phyloP scores from a whole-genome alignment of 108 stramenopile genomes.

The Aurantiochytrium sp. region DNA sequence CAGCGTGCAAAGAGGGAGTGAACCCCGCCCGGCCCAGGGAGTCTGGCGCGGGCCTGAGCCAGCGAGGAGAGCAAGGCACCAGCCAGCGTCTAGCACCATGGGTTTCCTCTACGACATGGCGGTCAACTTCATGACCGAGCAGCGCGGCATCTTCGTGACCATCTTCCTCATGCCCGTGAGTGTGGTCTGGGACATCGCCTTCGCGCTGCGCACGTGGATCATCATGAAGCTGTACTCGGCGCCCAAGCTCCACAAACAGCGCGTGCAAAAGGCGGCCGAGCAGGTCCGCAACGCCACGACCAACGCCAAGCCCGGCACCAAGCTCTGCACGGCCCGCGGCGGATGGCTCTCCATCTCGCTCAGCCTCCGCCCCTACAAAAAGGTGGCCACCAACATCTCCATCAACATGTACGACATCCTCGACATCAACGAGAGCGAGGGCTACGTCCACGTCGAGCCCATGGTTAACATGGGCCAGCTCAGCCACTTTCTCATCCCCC shows the following conservation, averaged over 20 bases:
- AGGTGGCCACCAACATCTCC: not conserved
- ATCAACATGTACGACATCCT: slow-evolving; percentile 35
- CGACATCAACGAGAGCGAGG: not conserved
- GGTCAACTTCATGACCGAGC: not conserved
- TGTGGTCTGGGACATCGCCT: not conserved
- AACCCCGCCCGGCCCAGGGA: not conserved
- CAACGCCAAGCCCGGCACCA: not conserved
- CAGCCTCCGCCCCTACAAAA: not conserved
- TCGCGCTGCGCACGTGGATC: not conserved
- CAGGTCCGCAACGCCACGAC: not conserved
- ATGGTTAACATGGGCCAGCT: slow-evolving; percentile 40
- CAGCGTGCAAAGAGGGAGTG: no score
- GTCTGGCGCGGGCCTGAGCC: no score
- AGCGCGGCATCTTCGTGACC: slow-evolving; percentile 19
- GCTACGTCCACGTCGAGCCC: slow-evolving; percentile 30
- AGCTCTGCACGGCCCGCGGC: not conserved
- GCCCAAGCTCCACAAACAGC: slow-evolving; percentile 18
- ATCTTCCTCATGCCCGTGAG: slow-evolving; percentile 16
- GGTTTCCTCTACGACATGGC: not conserved
- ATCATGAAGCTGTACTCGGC: slow-evolving; percentile 6
- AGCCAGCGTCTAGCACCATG: not conserved
- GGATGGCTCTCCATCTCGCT: not conserved
- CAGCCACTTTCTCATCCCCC: not conserved
- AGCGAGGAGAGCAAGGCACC: no score
- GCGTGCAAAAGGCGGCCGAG: not conserved